Percentiles rank a stretch among this genome's conserved stretches.
Conservation (phyloP, 2,329 filamentous ascomycete genomes). For the Magnaporthiopsis rhizophila region DNA sequence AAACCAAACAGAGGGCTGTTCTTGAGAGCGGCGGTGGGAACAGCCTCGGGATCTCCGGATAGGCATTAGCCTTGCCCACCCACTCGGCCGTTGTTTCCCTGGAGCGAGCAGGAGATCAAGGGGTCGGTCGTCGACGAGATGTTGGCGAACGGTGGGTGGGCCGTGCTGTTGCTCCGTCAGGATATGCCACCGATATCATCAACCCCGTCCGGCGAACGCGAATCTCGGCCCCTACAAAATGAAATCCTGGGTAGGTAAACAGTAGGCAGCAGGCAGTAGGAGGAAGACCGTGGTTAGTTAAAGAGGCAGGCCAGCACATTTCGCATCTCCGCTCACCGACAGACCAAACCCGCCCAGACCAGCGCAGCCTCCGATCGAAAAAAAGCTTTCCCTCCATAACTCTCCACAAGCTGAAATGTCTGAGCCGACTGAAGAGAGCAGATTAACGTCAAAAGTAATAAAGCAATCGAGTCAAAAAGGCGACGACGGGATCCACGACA, state of each 20-base stretch:
- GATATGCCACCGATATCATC: not conserved
- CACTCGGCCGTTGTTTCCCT: not conserved
- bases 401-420: not conserved
- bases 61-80: not conserved
- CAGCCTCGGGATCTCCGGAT: not conserved
- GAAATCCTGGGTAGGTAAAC: not conserved
- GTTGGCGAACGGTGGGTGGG: not conserved
- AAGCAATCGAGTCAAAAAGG: slow-evolving; percentile 1
- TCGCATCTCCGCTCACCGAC: not conserved
- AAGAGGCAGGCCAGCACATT: not conserved
- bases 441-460: not conserved
- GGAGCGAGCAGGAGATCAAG: not conserved
- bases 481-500: not conserved
- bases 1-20: slow-evolving; percentile 2
- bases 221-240: not conserved
- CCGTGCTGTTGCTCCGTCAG: not conserved
- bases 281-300: not conserved
- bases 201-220: not conserved
- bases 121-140: not conserved
- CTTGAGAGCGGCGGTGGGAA: not conserved
- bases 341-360: not conserved
- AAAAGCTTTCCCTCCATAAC: not conserved
- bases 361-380: not conserved
- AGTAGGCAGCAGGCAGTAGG: not conserved
- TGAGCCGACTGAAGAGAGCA: not conserved